Evolutionary conservation across 805 yeast species (phyloP), one percentile per base, ranked within the genome.

Genomic region (Priceomyces haplophilus): DNA sequence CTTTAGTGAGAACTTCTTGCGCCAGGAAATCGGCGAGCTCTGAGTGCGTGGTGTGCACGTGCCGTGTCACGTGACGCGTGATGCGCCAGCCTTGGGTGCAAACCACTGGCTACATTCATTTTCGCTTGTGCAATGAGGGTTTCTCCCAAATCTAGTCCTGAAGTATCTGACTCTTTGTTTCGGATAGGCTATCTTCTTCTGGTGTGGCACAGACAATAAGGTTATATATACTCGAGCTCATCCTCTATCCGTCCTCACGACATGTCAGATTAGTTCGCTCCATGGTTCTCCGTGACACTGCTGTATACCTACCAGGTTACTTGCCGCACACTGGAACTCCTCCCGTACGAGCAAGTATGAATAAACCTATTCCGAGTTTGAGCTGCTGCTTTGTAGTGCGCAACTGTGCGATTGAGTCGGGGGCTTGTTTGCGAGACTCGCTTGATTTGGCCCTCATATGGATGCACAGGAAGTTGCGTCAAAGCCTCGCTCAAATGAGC

Each of bases 1-100:
- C 52, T 91, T 91, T 59, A 79, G 87, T 44, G 78, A 83, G 50
- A 81, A 80, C 47, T 85, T 90, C 49, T 55, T 90, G 40, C 69
- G 74, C 47, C 69, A 56, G 39, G 88, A 81, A 42, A 45, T 65
- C 20, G 64, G 60, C 2, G 46, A 52, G 29, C 43, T 48, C 37
- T 41, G 23, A 23, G 10, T n/a, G n/a, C n/a, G n/a, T n/a, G n/a
- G n/a, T n/a, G n/a, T n/a, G n/a, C n/a, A n/a, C n/a, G n/a, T n/a
- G n/a, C n/a, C n/a, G n/a, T n/a, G n/a, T n/a, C n/a, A n/a, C n/a
- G n/a, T 25, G 10, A 15, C 34, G 34, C 11, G 16, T 13, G 34
- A 15, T n/a, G n/a, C n/a, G n/a, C n/a, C n/a, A n/a, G n/a, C n/a
- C n/a, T n/a, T n/a, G n/a, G n/a, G 27, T 24, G 11, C 27, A 24